These are phyloP conservation scores for Colletotrichum melonis DNA, from an alignment of 2,329 filamentous ascomycete genomes.

Conservation along the genomic window DNA sequence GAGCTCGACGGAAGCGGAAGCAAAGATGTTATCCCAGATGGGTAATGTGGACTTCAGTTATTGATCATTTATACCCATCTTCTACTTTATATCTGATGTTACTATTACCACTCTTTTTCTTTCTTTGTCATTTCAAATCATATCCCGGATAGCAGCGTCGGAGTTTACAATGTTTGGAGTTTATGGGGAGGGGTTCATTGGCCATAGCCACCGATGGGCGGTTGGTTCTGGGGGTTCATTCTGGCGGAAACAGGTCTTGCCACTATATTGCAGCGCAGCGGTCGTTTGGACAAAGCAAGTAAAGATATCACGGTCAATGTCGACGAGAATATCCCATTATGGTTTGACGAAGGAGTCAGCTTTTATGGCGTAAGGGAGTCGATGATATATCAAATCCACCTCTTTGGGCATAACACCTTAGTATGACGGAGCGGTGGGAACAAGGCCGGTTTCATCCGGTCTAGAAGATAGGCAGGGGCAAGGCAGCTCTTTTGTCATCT, in stretches of 20 bases:
- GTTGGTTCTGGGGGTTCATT: conserved; percentile 29
- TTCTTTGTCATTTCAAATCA: conserved; percentile 33
- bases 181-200: conserved; percentile 30
- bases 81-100: conserved; percentile 34
- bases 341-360: conserved; percentile 9
- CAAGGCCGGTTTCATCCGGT: neutral
- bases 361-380: conserved; percentile 11
- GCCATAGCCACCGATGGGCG: conserved; percentile 27
- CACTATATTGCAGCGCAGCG: conserved; percentile 25
- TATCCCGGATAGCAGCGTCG: conserved; percentile 45
- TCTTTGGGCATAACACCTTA: conserved; percentile 10
- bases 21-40: conserved; percentile 62
- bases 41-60: conserved; percentile 73
- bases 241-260: conserved; percentile 18
- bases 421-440: neutral
- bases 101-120: conserved; percentile 31
- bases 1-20: conserved; percentile 58
- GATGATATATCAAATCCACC: conserved; percentile 20
- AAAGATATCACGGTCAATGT: conserved; percentile 29
- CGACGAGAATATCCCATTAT: conserved; percentile 29
- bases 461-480: conserved; percentile 8
- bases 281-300: conserved; percentile 20
- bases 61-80: conserved; percentile 49
- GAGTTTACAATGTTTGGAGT: conserved; percentile 47
- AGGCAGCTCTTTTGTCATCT: conserved; percentile 22